phyloP scores from a whole-genome alignment of 2,329 filamentous ascomycete species.

The Trichophyton simii region DNA sequence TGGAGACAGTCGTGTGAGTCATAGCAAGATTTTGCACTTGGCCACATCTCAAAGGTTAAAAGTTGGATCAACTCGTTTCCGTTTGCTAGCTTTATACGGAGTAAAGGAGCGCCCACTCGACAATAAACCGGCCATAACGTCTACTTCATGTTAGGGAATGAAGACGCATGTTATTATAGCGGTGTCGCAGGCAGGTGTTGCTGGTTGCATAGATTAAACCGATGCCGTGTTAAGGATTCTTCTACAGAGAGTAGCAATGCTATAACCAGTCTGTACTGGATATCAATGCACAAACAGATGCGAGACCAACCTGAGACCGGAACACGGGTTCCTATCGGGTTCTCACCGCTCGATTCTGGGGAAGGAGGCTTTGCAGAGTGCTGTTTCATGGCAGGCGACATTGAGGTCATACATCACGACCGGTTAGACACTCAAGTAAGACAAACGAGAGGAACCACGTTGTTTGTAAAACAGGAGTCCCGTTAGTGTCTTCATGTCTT shows the following conservation, averaged over 20 bases:
- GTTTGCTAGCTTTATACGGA: background rate
- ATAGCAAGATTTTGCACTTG: background rate
- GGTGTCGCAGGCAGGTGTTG: too few species aligned
- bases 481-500: too few species aligned
- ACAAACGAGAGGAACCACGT: background rate
- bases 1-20: background rate
- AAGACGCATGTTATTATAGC: too few species aligned
- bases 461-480: background rate
- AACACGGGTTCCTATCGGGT: background rate
- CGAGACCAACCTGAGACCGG: background rate
- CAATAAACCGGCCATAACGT: background rate
- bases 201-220: too few species aligned
- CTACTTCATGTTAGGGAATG: too few species aligned
- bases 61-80: background rate
- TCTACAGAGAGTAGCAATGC: too few species aligned
- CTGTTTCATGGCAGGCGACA: background rate
- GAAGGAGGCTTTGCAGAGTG: background rate
- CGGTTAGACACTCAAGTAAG: background rate
- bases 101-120: background rate
- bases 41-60: background rate
- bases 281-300: background rate
- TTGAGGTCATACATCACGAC: background rate
- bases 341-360: background rate
- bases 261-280: background rate
- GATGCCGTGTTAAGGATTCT: too few species aligned